These are phyloP conservation scores for Xylariales sp. DNA, from an alignment of 2,329 filamentous ascomycete genomes.

Conservation along the genomic window DNA sequence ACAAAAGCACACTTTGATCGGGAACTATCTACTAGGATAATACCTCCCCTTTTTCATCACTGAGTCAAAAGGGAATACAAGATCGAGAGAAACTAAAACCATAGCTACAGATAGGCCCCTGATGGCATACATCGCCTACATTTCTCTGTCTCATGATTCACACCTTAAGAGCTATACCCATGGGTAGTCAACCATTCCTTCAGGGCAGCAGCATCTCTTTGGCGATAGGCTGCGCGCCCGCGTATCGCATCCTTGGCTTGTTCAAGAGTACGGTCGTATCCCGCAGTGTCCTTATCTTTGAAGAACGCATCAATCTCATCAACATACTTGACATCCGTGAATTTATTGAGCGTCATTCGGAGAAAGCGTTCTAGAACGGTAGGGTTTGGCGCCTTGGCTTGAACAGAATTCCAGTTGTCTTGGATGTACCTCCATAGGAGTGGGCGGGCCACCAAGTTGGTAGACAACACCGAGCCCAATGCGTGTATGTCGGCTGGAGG, in stretches of 20 bases:
- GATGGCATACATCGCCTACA: too few relatives aligned
- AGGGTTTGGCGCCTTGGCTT: constrained; percentile 72
- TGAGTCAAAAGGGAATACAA: too few relatives aligned
- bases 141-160: too few relatives aligned
- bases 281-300: constrained; percentile 75
- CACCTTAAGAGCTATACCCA: constrained; percentile 30
- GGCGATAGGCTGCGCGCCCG: constrained; percentile 76
- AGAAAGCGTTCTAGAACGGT: constrained; percentile 89
- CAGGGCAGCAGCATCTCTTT: constrained; percentile 68
- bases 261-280: constrained; percentile 80
- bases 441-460: constrained; percentile 68
- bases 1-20: too few relatives aligned
- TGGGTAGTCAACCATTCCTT: constrained; percentile 71
- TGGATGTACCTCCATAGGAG: constrained; percentile 84
- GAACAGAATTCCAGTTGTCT: constrained; percentile 72
- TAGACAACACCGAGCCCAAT: constrained; percentile 67
- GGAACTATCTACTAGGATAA: too few relatives aligned
- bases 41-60: too few relatives aligned
- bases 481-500: constrained; percentile 84
- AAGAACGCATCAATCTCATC: constrained; percentile 84
- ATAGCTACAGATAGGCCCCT: too few relatives aligned
- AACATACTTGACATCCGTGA: constrained; percentile 64
- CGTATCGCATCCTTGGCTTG: constrained; percentile 84
- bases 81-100: too few relatives aligned
- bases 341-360: constrained; percentile 71